A percentile compares a stretch with the other conserved stretches of the same genome.
phyloP scores from a whole-genome alignment of 805 yeast genomes.

The Metschnikowia kofuensis region DNA sequence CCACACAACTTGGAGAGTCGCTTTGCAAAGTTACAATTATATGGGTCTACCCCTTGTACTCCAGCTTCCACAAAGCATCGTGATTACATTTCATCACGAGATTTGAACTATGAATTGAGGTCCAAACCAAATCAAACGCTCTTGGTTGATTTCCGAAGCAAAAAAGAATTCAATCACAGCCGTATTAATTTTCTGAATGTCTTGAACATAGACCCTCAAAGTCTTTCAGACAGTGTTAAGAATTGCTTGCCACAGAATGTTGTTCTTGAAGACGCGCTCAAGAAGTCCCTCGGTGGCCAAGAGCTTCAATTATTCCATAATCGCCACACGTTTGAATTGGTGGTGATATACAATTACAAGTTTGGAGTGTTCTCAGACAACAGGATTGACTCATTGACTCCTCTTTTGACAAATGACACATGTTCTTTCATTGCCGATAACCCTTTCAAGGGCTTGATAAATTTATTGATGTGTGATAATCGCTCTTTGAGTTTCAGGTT shows the following conservation, averaged over 20 bases:
- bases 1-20: conserved; percentile 3
- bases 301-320: conserved; percentile 45
- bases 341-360: conserved; percentile 61
- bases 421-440: conserved; percentile 47
- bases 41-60: neutral
- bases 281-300: conserved; percentile 39
- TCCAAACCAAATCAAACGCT: conserved; percentile 31
- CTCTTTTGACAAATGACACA: conserved; percentile 31
- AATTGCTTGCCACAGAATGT: conserved; percentile 22
- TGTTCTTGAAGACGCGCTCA: conserved; percentile 65
- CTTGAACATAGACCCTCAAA: conserved; percentile 61
- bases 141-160: conserved; percentile 70
- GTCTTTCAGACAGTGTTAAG: conserved; percentile 35
- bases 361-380: conserved; percentile 30
- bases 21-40: conserved; percentile 1
- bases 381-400: conserved; percentile 35
- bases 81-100: conserved; percentile 13
- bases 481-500: conserved; percentile 34
- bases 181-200: conserved; percentile 62
- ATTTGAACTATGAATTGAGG: conserved; percentile 11
- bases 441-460: conserved; percentile 52
- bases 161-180: conserved; percentile 54
- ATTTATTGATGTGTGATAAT: conserved; percentile 29
- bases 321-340: conserved; percentile 55
- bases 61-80: neutral